A percentile compares a stretch with the other conserved stretches of the same genome.
Conservation (phyloP, 345 rosid genomes). For the Limnanthes douglasii region DNA sequence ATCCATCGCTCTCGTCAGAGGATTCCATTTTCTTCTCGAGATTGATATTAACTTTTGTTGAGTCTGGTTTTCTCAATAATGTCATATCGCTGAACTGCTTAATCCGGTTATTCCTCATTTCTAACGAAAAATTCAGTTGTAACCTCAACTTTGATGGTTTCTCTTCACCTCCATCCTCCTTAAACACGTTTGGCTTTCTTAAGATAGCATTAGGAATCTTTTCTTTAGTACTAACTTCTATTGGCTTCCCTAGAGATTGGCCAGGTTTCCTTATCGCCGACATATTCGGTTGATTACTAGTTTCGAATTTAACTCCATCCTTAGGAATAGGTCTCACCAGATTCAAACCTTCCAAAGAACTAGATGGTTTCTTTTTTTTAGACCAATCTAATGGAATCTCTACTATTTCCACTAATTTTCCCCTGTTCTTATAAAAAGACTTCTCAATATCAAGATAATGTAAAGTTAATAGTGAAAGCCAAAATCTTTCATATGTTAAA, state of each 20-base stretch:
- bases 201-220: conserved; percentile 69
- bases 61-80: conserved; percentile 50
- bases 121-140: conserved; percentile 50
- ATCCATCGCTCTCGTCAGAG: conserved; percentile 6
- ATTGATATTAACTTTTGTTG: conserved; percentile 7
- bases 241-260: conserved; percentile 18
- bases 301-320: conserved; percentile 44
- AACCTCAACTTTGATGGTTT: conserved; percentile 43
- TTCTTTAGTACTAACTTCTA: conserved; percentile 20
- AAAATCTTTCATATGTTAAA: no score
- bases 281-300: conserved; percentile 17
- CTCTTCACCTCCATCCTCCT: conserved; percentile 36
- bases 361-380: conserved; percentile 18
- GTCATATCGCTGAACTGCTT: conserved; percentile 82
- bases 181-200: conserved; percentile 54
- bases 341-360: conserved; percentile 33
- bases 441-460: conserved; percentile 82
- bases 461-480: no score
- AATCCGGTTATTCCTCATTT: conserved; percentile 31
- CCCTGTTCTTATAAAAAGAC: conserved; percentile 62
- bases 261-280: conserved; percentile 26
- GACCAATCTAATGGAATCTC: conserved; percentile 62
- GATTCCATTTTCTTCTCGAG: conserved; percentile 12
- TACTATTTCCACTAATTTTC: conserved; percentile 34
- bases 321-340: conserved; percentile 67